Percentiles rank a stretch among this genome's conserved stretches.
phyloP scores from a whole-genome alignment of 2,329 filamentous ascomycete species.

The Cladosporium cucumerinum region DNA sequence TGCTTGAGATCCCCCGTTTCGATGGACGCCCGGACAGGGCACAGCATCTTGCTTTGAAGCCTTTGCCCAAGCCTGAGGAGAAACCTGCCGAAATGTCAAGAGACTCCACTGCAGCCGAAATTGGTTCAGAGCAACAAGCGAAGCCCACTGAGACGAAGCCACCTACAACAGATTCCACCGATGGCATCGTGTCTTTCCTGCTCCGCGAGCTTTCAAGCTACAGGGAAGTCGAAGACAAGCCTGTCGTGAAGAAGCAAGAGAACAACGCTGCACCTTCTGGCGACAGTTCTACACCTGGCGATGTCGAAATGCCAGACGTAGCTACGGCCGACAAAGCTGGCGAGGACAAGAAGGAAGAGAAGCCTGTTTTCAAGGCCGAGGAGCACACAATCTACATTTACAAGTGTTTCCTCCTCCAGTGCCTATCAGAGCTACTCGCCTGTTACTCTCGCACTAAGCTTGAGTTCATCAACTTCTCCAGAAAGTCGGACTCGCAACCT shows the following conservation, averaged over 20 bases:
- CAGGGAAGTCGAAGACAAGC: slow-evolving; percentile 86
- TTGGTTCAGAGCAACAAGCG: slow-evolving; percentile 46
- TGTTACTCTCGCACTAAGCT: slow-evolving; percentile 95
- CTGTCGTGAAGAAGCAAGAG: slow-evolving; percentile 45
- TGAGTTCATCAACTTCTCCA: slow-evolving; percentile 98
- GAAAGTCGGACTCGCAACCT: slow-evolving; percentile 77
- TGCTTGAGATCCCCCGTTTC: slow-evolving; percentile 68
- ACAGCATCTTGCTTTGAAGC: slow-evolving; percentile 53
- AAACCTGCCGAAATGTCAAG: neutral
- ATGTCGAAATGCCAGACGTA: slow-evolving; percentile 51
- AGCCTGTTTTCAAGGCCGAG: slow-evolving; percentile 80
- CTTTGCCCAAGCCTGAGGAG: slow-evolving; percentile 10
- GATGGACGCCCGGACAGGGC: slow-evolving; percentile 50
- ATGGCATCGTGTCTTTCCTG: slow-evolving; percentile 92
- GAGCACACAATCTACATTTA: slow-evolving; percentile 97
- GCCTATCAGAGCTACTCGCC: slow-evolving; percentile 81
- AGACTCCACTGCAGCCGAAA: slow-evolving; percentile 42
- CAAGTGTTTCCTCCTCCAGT: slow-evolving; percentile 89
- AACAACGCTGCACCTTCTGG: slow-evolving; percentile 41
- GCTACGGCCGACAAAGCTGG: slow-evolving; percentile 19
- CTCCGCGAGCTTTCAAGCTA: slow-evolving; percentile 90
- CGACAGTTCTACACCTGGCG: slow-evolving; percentile 39
- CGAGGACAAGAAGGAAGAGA: slow-evolving; percentile 61
- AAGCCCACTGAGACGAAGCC: slow-evolving; percentile 72
- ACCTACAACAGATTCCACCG: slow-evolving; percentile 84